Evolutionary conservation across 768 basidiomycete species (phyloP).

Genomic region (Amanita jacksonii): DNA sequence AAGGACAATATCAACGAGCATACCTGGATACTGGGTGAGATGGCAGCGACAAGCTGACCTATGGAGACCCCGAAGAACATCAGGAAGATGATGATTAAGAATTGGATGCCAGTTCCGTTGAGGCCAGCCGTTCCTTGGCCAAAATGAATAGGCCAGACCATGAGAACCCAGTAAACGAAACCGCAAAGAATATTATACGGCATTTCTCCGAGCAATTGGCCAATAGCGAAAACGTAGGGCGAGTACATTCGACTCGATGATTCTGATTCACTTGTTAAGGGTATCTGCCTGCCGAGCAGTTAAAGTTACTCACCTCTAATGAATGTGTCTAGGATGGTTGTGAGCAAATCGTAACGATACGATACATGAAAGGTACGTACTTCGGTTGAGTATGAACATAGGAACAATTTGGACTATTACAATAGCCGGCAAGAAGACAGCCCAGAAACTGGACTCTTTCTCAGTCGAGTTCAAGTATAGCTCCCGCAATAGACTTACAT

Average conservation of each 20-base stretch:
- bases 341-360: not conserved
- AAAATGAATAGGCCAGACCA: slow-evolving; percentile 64
- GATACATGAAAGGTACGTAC: slow-evolving; percentile 16
- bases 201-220: slow-evolving; percentile 74
- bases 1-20: no score
- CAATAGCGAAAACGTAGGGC: slow-evolving; percentile 75
- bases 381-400: slow-evolving; percentile 66
- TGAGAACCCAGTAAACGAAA: slow-evolving; percentile 64
- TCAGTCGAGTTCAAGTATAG: not conserved
- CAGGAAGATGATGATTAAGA: slow-evolving; percentile 62
- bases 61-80: slow-evolving; percentile 58
- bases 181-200: slow-evolving; percentile 69
- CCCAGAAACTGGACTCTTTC: slow-evolving; percentile 43
- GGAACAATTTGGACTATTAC: slow-evolving; percentile 80
- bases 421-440: slow-evolving; percentile 58
- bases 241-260: slow-evolving; percentile 81
- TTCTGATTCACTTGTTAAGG: slow-evolving; percentile 28
- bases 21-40: slow-evolving; percentile 65
- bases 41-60: slow-evolving; percentile 63
- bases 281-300: not conserved
- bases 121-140: slow-evolving; percentile 52
- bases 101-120: slow-evolving; percentile 62
- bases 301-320: slow-evolving; percentile 19
- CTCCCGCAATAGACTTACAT: slow-evolving; percentile 35
- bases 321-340: slow-evolving; percentile 23